These are phyloP conservation scores for Calendula officinalis DNA, from an alignment of 129 eudicot species.

Conservation along the genomic window DNA sequence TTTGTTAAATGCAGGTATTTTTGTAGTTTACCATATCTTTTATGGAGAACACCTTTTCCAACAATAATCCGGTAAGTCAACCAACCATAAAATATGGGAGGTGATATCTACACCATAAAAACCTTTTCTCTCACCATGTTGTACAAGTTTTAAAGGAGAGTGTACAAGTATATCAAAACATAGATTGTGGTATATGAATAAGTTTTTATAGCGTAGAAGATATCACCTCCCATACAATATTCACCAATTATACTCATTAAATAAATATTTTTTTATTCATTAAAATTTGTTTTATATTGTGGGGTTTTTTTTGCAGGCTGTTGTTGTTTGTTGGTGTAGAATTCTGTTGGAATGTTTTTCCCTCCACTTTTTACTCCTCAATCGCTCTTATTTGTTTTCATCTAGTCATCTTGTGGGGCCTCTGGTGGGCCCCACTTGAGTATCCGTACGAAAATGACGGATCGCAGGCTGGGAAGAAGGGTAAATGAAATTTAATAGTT, in stretches of 20 bases:
- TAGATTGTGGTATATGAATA: too few species aligned
- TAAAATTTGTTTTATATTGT: not conserved
- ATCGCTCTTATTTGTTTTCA: constrained; percentile 51
- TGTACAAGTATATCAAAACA: too few species aligned
- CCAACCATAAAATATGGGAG: constrained; percentile 4
- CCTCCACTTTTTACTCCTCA: constrained; percentile 68
- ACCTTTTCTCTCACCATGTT: too few species aligned
- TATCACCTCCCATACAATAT: constrained; percentile 5
- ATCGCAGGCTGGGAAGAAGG: constrained; percentile 32
- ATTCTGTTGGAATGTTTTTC: constrained; percentile 82
- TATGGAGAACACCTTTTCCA: constrained; percentile 89
- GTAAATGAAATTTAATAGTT: constrained; percentile 26
- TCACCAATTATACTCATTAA: not conserved
- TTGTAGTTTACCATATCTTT: constrained; percentile 75
- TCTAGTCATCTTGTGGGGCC: constrained; percentile 62
- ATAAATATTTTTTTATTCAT: not conserved
- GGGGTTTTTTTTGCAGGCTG: constrained; percentile 45
- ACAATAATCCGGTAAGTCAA: constrained; percentile 55
- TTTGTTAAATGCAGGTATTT: constrained; percentile 62
- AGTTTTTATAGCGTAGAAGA: too few species aligned
- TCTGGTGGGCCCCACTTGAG: constrained; percentile 57
- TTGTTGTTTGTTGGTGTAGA: constrained; percentile 66
- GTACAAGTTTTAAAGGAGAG: too few species aligned
- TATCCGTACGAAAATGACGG: constrained; percentile 46
- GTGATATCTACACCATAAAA: too few species aligned